Evolutionary conservation across 2,329 filamentous ascomycete species (phyloP), one percentile per base, ranked within the genome.

Genomic region (Huntiella moniliformis): DNA sequence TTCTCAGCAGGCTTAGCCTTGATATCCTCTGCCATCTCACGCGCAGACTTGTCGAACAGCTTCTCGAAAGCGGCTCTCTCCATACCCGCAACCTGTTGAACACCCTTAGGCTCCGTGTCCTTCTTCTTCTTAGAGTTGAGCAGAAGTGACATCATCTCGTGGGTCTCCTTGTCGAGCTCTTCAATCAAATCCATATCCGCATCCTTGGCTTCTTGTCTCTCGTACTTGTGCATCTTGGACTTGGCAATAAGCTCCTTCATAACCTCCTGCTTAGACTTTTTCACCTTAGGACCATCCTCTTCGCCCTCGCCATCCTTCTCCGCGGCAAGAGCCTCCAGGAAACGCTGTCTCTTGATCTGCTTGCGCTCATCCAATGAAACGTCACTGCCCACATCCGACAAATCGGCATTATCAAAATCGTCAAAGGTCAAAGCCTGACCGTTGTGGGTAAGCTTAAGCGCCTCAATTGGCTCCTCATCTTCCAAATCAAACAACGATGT

Each of bases 211-310:
- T 84, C 79, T 61, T 98, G 91, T 36, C 91, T 77, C 63, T 96
- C 87, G 57, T 88, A 87, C 63, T 94, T 96, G 70, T 95, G 74
- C 51, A 83, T 70, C 59, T 98, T 98, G 1, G 88, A 96, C 63
- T 98, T 98, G 50, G 87, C 84, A 53, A 98, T 95, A 51, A 98
- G 72, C 61, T 98, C 92, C 56, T 94, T 82, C 84, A 96, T 95
- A 42, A 98, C 83, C 61, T 98, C 91, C 45, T 91, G 82, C 63
- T 95, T 96, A 3, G 79, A 79, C 66, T 95, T 98, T 61, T 94
- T 95, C 49, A 80, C 73, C 55, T 88, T 81, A 0, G 85, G 86
- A 51, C 78, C 65, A 15, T 68, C 68, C 33, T 68, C 67, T 4
- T 64, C 65, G 4, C 66, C 67, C 0, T 67, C 67, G 4, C 66